These are phyloP conservation scores for Physcomitrium patens DNA, from an alignment of 225 moss, liverwort and hornwort genomes.

Conservation along the genomic window DNA sequence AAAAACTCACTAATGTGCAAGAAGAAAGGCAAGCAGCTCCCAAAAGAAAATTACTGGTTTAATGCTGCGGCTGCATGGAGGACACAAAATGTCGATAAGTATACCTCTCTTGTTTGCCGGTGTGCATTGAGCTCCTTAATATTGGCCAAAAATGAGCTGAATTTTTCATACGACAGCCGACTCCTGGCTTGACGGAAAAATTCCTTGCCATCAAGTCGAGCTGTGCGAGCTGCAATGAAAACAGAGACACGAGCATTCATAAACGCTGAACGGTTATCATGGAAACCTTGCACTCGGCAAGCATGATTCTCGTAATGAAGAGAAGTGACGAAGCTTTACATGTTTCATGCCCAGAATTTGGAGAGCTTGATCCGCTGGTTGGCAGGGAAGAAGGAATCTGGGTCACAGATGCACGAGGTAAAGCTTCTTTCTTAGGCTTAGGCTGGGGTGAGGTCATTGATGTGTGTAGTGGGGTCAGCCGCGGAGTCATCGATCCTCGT, in stretches of 20 bases:
- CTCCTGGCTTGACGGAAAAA: conserved; percentile 90
- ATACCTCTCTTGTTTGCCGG: conserved; percentile 68
- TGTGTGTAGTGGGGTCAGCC: conserved; percentile 43
- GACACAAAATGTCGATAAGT: neutral
- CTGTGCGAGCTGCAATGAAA: conserved; percentile 55
- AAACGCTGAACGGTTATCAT: neutral
- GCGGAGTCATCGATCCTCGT: conserved; percentile 35
- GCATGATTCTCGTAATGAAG: neutral
- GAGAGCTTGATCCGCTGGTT: conserved; percentile 80
- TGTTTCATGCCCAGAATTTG: conserved; percentile 67
- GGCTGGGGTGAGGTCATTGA: conserved; percentile 67
- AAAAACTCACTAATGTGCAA: neutral
- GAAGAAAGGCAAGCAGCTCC: neutral
- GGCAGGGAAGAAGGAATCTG: conserved; percentile 76
- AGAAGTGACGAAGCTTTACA: conserved; percentile 25
- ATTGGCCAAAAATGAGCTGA: conserved; percentile 60
- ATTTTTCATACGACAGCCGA: conserved; percentile 62
- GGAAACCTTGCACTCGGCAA: neutral
- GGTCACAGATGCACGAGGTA: conserved; percentile 22
- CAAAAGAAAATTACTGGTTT: neutral
- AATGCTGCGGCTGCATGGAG: neutral
- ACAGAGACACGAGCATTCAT: conserved; percentile 10
- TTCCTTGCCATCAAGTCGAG: conserved; percentile 88
- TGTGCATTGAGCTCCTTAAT: conserved; percentile 70
- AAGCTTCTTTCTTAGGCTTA: conserved; percentile 23